Percentiles rank a stretch among this genome's conserved stretches.
Conservation (phyloP, 257 asterid genomes). For the Salvia rosmarinus region DNA sequence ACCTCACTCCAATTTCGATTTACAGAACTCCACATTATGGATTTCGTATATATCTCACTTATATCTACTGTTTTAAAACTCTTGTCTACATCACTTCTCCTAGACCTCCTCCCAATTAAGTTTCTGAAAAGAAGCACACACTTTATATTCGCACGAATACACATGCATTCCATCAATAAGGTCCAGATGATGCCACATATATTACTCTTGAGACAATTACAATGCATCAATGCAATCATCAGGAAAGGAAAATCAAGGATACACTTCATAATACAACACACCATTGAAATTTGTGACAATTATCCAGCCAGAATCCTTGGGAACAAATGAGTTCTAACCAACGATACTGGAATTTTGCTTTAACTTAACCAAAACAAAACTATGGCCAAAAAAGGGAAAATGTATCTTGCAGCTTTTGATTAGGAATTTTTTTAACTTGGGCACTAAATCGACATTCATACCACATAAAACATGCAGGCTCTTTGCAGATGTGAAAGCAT, state of each 20-base stretch:
- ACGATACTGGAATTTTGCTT: neutral
- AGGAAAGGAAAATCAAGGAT: neutral
- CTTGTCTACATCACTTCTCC: neutral
- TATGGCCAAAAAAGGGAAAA: neutral
- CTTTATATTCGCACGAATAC: neutral
- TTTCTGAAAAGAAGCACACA: conserved; percentile 4
- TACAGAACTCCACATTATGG: neutral
- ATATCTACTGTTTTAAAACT: neutral
- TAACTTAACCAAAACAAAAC: neutral
- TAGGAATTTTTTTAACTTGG: neutral
- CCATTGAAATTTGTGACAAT: neutral
- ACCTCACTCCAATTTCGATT: neutral
- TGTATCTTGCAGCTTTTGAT: neutral
- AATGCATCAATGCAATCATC: neutral
- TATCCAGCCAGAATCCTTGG: neutral
- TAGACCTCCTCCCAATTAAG: neutral
- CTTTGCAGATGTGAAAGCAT: conserved; percentile 12
- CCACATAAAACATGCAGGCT: neutral
- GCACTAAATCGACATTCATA: neutral
- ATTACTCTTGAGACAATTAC: neutral
- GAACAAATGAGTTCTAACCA: neutral
- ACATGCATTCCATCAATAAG: conserved; percentile 5
- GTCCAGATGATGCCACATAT: neutral
- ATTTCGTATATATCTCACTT: neutral
- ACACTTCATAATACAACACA: neutral